Evolutionary conservation across 176 grass and related monocot species (phyloP).

Genomic region (Miscanthus lutarioriparius): DNA sequence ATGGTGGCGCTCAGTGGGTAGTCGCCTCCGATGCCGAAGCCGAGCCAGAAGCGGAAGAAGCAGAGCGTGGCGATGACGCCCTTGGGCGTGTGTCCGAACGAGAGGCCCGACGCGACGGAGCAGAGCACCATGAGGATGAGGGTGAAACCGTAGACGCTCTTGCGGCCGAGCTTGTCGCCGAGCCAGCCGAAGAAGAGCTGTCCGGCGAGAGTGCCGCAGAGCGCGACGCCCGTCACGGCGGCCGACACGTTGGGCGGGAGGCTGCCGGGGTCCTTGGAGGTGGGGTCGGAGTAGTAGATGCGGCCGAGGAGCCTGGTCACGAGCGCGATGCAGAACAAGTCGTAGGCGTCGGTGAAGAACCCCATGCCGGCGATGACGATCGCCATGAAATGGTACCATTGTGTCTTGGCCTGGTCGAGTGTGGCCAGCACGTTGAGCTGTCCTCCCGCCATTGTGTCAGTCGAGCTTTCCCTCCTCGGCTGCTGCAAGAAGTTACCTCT

Average conservation of each 20-base stretch:
- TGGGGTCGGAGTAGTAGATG: slow-evolving; percentile 27
- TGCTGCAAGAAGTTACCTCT: neutral
- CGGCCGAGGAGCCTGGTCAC: slow-evolving; percentile 62
- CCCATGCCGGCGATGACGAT: slow-evolving; percentile 87
- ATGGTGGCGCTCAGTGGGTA: slow-evolving; percentile 74
- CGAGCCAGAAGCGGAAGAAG: slow-evolving; percentile 88
- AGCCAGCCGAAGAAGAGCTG: slow-evolving; percentile 80
- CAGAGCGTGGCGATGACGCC: slow-evolving; percentile 54
- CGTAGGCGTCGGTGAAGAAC: slow-evolving; percentile 83
- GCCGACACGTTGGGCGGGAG: slow-evolving; percentile 45
- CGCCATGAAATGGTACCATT: slow-evolving; percentile 72
- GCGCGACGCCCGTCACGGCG: slow-evolving; percentile 59
- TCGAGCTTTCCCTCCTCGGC: neutral
- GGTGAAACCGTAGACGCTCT: slow-evolving; percentile 66
- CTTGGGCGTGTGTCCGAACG: slow-evolving; percentile 48
- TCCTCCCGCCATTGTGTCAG: slow-evolving; percentile 39
- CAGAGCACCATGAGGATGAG: slow-evolving; percentile 65
- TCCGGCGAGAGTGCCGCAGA: slow-evolving; percentile 51
- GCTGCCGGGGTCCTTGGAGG: slow-evolving; percentile 20
- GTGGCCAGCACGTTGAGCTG: slow-evolving; percentile 66
- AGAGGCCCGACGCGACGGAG: slow-evolving; percentile 60
- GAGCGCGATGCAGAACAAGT: slow-evolving; percentile 73
- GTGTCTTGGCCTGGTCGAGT: slow-evolving; percentile 72
- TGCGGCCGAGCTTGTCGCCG: slow-evolving; percentile 69
- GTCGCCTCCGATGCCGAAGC: slow-evolving; percentile 75